Percentiles rank a stretch among this genome's conserved stretches.
Conservation (phyloP, 2,329 filamentous ascomycete species). For the Sordariomycetes sp. region DNA sequence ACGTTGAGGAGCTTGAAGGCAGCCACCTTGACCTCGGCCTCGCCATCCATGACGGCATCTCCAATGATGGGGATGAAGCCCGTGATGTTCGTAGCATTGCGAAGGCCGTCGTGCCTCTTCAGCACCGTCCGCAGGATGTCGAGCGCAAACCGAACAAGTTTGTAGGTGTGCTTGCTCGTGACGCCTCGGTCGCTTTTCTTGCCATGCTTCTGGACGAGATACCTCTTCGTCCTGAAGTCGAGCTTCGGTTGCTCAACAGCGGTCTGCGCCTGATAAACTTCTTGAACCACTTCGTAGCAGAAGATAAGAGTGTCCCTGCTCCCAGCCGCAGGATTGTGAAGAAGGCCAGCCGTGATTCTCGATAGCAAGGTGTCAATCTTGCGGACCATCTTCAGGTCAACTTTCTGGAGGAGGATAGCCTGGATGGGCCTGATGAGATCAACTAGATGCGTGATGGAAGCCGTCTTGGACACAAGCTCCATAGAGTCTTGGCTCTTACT, state of each 20-base stretch:
- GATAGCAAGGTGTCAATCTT: conserved; percentile 85
- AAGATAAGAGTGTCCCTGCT: conserved; percentile 80
- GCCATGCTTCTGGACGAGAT: conserved; percentile 67
- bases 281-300: conserved; percentile 86
- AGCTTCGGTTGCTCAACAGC: conserved; percentile 37
- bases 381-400: conserved; percentile 69
- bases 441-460: conserved; percentile 61
- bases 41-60: conserved; percentile 68
- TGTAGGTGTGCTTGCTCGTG: conserved; percentile 72
- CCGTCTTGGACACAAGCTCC: conserved; percentile 76
- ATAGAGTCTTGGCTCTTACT: conserved; percentile 98
- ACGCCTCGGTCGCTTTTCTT: conserved; percentile 61
- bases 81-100: conserved; percentile 64
- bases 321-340: conserved; percentile 68
- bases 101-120: conserved; percentile 70
- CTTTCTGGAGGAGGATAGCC: conserved; percentile 65
- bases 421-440: conserved; percentile 69
- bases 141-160: conserved; percentile 75
- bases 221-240: conserved; percentile 54
- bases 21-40: conserved; percentile 88
- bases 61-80: conserved; percentile 85
- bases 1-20: conserved; percentile 75
- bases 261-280: conserved; percentile 58
- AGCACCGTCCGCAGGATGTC: conserved; percentile 78
- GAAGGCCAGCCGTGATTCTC: conserved; percentile 68